Conservation (phyloP, 176 grass and related monocot species). For the Coix lacrymajobi region DNA sequence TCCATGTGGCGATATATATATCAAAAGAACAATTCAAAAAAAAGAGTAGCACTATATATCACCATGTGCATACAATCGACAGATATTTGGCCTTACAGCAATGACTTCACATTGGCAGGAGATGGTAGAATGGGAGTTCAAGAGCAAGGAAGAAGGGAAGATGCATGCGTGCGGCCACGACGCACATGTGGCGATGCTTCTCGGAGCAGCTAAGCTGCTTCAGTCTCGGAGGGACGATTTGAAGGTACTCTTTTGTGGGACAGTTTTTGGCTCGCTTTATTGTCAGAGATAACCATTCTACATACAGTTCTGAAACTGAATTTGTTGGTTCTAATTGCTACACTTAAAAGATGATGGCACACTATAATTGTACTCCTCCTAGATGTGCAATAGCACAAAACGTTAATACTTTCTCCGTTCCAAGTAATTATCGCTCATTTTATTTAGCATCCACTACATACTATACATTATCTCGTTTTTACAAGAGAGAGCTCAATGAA, state of each 20-base stretch:
- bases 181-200: slow-evolving; percentile 66
- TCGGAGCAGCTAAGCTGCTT: slow-evolving; percentile 74
- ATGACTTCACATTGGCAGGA: slow-evolving; percentile 37
- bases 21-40: too few species aligned
- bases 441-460: too few species aligned
- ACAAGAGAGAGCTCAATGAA: too few species aligned
- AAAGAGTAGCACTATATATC: too few species aligned
- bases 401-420: too few species aligned
- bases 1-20: too few species aligned
- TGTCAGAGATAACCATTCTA: background rate
- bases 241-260: slow-evolving; percentile 32
- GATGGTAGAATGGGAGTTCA: slow-evolving; percentile 78
- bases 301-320: background rate
- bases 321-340: background rate
- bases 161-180: slow-evolving; percentile 97
- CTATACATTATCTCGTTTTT: too few species aligned
- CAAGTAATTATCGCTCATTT: background rate
- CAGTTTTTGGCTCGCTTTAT: background rate
- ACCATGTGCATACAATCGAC: background rate
- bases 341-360: background rate
- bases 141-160: slow-evolving; percentile 71
- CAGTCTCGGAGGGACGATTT: slow-evolving; percentile 39
- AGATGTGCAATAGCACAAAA: too few species aligned
- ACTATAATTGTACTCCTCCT: background rate
- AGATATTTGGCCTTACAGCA: background rate